Conservation (phyloP, 2,329 filamentous ascomycete genomes). For the Didymosphaeria variabile region DNA sequence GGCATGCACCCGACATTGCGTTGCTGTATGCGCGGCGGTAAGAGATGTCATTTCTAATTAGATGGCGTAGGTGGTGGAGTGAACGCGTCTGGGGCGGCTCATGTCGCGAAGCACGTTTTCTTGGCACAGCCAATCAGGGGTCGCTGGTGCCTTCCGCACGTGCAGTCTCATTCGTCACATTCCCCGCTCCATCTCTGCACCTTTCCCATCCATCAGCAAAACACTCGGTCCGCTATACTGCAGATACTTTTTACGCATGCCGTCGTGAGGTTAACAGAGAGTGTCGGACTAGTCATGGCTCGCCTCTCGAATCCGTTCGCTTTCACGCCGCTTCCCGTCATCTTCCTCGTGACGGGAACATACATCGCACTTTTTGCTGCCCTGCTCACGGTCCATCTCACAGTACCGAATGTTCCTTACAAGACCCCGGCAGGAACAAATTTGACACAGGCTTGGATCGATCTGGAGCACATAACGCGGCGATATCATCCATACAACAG, state of each 20-base stretch:
- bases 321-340: constrained; percentile 84
- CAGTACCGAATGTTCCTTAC: constrained; percentile 72
- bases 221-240: constrained; percentile 1
- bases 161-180: constrained; percentile 12
- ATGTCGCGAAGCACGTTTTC: constrained; percentile 5
- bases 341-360: constrained; percentile 76
- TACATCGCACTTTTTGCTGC: constrained; percentile 82
- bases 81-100: not conserved
- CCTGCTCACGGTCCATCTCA: constrained; percentile 77
- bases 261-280: constrained; percentile 10
- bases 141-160: not conserved
- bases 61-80: not conserved
- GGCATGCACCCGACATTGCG: no score
- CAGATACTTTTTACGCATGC: constrained; percentile 1
- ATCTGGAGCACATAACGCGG: constrained; percentile 78
- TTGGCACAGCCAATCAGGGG: constrained; percentile 10
- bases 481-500: constrained; percentile 91
- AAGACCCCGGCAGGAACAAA: constrained; percentile 72
- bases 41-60: no score
- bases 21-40: no score
- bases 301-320: constrained; percentile 63
- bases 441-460: constrained; percentile 84
- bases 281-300: constrained; percentile 37
- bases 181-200: constrained; percentile 9
- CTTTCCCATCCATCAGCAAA: constrained; percentile 6